Base-by-base conservation (phyloP, 805 yeast species). In the Metschnikowia orientalis region DNA sequence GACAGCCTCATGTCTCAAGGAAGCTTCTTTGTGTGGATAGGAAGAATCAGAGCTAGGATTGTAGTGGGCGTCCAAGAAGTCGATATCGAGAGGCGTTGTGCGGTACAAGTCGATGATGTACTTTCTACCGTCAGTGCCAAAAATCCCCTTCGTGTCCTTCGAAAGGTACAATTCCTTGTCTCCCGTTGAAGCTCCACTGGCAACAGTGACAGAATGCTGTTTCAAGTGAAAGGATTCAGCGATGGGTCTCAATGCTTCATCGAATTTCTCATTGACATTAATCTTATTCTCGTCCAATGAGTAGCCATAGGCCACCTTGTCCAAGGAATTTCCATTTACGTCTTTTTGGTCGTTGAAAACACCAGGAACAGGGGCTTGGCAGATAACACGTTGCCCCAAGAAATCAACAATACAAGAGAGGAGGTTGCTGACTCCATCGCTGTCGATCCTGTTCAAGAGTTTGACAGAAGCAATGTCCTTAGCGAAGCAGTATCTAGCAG, bases 291-390 rank as follows among this genome's bases (percentile, higher is more conserved):
- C 66, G 37, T 73, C 82, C 38, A 83, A 87, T 27, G 81, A 75
- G 31, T 68, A 71, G 34, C 97, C 97, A 52, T 89, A 86, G 7
- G 68, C 70, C 30, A 87, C 83, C 50, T 73, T 75, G 31, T 42
- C 49, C 14, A 41, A 21, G 3, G 45, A 32, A 14, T 44, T 33
- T 5, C 49, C 48, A 9, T 40, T 34, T 2, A 28, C 41, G 23
- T 44, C 49, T 11, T 29, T 22, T 17, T 69, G 54, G 19, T 49
- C 52, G 34, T 74, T 66, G 57, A 83, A 80, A 36, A 83, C 76
- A 39, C 97, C 97, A 10, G 98, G 98, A 26, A 90, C 95, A 8
- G 96, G 95, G 9, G 95, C 85, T 64, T 90, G 97, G 56, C 95
- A 86, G 23, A 90, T 72, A 22, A 90, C 68, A 57, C 97, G 75